phyloP scores from a whole-genome alignment of 257 asterid genomes.

The Rhazya stricta region DNA sequence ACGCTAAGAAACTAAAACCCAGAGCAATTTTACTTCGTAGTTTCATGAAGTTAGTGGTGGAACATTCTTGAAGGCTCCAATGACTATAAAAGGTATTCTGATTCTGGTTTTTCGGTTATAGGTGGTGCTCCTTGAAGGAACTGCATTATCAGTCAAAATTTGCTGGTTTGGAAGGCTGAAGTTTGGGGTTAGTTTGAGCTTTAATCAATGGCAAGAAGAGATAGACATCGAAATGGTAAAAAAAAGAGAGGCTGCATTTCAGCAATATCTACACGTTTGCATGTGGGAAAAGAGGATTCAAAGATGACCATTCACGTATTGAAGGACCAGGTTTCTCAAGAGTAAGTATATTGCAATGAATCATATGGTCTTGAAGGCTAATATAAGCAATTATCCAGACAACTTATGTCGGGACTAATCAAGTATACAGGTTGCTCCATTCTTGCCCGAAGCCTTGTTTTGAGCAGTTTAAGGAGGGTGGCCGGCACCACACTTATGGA shows the following conservation, averaged over 20 bases:
- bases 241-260: slow-evolving; percentile 55
- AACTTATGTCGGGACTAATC: slow-evolving; percentile 72
- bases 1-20: too few relatives aligned
- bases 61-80: too few relatives aligned
- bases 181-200: background rate
- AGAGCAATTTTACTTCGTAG: too few relatives aligned
- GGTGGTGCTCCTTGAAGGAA: slow-evolving; percentile 1
- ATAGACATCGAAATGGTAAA: slow-evolving; percentile 38
- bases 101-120: background rate
- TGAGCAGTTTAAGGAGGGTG: slow-evolving; percentile 94
- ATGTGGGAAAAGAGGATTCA: slow-evolving; percentile 44
- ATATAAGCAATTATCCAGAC: slow-evolving; percentile 35
- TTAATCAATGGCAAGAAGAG: slow-evolving; percentile 14
- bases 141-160: slow-evolving; percentile 13
- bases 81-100: too few relatives aligned
- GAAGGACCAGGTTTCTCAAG: slow-evolving; percentile 91
- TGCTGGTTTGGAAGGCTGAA: background rate
- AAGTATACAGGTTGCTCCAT: slow-evolving; percentile 77
- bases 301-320: slow-evolving; percentile 63
- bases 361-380: slow-evolving; percentile 45
- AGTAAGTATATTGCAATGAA: slow-evolving; percentile 72
- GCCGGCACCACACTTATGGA: too few relatives aligned
- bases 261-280: slow-evolving; percentile 76
- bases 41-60: too few relatives aligned
- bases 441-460: slow-evolving; percentile 81